Evolutionary conservation across 192 early-diverging fungal species (phyloP).

Genomic region (Geranomyces variabilis): DNA sequence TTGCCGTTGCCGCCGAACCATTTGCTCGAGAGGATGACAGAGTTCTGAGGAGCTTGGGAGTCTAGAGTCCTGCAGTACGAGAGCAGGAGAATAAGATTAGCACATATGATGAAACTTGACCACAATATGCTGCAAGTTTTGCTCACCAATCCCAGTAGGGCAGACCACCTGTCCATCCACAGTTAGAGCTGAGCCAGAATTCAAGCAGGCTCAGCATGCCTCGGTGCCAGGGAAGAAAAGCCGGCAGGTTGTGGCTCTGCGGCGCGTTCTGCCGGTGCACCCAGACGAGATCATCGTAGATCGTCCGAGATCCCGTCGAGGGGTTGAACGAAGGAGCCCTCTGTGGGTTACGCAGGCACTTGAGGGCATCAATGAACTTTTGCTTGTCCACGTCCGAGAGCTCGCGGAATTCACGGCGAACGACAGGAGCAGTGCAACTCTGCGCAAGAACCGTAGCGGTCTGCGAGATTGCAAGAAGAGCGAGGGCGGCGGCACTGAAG

Average conservation of each 20-base stretch:
- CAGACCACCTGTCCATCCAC: conserved; percentile 9
- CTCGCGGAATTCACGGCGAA: conserved; percentile 38
- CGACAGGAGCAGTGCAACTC: conserved; percentile 15
- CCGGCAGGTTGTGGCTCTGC: conserved; percentile 1
- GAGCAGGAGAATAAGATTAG: too few relatives aligned
- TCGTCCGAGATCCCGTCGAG: not conserved
- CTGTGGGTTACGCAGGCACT: conserved; percentile 21
- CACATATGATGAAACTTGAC: too few relatives aligned
- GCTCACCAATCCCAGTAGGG: conserved; percentile 14
- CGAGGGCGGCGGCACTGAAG: not conserved
- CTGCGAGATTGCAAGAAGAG: not conserved
- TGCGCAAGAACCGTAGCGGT: not conserved
- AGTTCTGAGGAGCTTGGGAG: conserved; percentile 13
- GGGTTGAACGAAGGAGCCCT: conserved; percentile 15
- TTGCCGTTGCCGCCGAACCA: conserved; percentile 15
- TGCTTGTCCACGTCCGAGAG: conserved; percentile 20
- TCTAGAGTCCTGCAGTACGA: conserved; percentile 7
- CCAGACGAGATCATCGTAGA: conserved; percentile 35
- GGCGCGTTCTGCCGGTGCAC: conserved; percentile 26
- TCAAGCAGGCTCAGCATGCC: conserved; percentile 1
- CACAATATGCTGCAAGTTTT: too few relatives aligned
- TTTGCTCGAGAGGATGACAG: not conserved
- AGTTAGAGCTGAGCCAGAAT: not conserved
- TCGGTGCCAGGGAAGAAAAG: conserved; percentile 10
- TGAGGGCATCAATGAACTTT: conserved; percentile 21